Evolutionary conservation across 495 filamentous ascomycete species (phyloP).

Genomic region (Penicillium manginii): DNA sequence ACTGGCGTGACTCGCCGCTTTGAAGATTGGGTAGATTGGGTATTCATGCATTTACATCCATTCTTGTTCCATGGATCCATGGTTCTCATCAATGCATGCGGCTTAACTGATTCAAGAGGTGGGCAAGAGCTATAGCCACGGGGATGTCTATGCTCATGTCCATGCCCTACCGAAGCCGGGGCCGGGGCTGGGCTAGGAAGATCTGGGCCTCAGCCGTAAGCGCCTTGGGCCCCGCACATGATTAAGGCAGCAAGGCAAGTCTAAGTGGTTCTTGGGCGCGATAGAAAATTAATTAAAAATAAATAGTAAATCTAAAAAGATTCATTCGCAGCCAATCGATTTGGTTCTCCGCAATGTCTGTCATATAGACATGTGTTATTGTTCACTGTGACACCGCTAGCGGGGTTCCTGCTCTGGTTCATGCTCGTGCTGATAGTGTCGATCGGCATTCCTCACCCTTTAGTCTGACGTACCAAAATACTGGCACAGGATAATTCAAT

Average conservation of each 20-base stretch:
- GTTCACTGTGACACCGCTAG: neutral
- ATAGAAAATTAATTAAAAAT: slow-evolving; percentile 9
- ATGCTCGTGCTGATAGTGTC: neutral
- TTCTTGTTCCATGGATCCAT: slow-evolving; percentile 19
- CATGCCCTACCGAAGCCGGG: slow-evolving; percentile 7
- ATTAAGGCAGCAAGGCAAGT: slow-evolving; percentile 25
- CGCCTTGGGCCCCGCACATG: slow-evolving; percentile 18
- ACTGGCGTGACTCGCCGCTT: slow-evolving; percentile 11
- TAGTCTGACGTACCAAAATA: neutral
- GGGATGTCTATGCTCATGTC: neutral
- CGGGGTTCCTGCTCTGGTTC: neutral
- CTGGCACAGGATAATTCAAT: neutral
- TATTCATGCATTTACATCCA: slow-evolving; percentile 21
- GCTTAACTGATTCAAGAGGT: slow-evolving; percentile 18
- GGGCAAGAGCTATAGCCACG: slow-evolving; percentile 12
- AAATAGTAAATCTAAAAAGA: slow-evolving; percentile 10
- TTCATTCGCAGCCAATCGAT: slow-evolving; percentile 37
- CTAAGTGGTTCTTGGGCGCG: slow-evolving; percentile 15
- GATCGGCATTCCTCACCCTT: neutral
- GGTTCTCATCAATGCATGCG: slow-evolving; percentile 30
- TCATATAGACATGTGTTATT: neutral
- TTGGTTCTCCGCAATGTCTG: neutral
- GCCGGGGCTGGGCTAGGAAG: slow-evolving; percentile 9
- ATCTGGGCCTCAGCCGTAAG: slow-evolving; percentile 7
- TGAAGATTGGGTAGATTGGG: slow-evolving; percentile 21